Conservation (phyloP, 305 asterid species). For the Striga hermonthica region DNA sequence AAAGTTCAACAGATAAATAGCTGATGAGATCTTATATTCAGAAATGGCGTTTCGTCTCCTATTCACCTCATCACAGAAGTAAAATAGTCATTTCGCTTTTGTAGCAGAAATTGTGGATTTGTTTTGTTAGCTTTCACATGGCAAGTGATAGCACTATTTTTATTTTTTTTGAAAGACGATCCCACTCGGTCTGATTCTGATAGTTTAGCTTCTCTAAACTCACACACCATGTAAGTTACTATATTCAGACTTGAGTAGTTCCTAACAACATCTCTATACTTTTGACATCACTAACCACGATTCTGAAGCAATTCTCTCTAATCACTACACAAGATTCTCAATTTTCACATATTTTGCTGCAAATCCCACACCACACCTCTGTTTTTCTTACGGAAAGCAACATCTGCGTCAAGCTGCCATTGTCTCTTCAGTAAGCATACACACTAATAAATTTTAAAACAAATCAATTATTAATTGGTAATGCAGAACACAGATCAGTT, state of each 20-base stretch:
- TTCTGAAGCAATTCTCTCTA: no score
- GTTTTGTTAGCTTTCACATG: not conserved
- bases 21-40: not conserved
- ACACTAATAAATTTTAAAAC: not conserved
- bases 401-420: not conserved
- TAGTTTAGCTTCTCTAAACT: not conserved
- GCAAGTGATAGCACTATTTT: not conserved
- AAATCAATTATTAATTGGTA: conserved; percentile 4
- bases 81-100: not conserved
- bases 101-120: conserved; percentile 3
- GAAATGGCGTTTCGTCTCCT: not conserved
- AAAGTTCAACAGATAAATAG: not conserved
- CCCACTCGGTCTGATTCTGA: not conserved
- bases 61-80: not conserved
- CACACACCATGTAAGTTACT: conserved; percentile 14
- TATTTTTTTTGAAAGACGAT: no score
- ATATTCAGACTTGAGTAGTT: not conserved
- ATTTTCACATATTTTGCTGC: not conserved
- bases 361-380: not conserved
- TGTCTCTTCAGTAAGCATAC: not conserved
- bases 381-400: not conserved
- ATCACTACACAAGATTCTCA: conserved; percentile 1
- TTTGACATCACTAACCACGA: not conserved
- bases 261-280: not conserved
- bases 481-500: not conserved